phyloP scores from a whole-genome alignment of 208 protist genomes.

The Wallacemonas sp. region DNA sequence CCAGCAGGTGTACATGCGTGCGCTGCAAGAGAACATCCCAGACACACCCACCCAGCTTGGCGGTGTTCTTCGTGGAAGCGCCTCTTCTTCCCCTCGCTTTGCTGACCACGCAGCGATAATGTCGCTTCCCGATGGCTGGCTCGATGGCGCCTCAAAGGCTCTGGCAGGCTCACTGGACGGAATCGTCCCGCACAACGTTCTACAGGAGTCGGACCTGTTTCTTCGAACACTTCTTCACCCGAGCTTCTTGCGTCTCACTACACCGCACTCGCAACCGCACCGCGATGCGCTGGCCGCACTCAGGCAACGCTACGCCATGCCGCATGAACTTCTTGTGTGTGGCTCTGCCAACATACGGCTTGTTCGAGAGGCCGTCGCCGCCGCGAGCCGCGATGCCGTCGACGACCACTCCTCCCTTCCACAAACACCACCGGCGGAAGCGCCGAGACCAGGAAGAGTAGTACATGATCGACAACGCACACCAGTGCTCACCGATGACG shows the following conservation, averaged over 20 bases:
- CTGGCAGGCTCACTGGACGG: conserved; percentile 34
- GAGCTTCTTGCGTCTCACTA: conserved; percentile 32
- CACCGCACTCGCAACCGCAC: not conserved
- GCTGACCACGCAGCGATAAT: not conserved
- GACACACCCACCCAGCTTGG: not conserved
- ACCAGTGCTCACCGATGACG: not conserved
- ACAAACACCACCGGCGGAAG: too few species aligned
- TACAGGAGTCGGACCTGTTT: conserved; percentile 53
- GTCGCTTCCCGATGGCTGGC: conserved; percentile 25
- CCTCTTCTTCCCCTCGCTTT: not conserved
- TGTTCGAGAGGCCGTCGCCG: conserved; percentile 17
- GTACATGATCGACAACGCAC: too few species aligned
- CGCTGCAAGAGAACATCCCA: conserved; percentile 8
- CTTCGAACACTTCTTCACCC: conserved; percentile 77
- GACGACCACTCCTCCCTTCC: not conserved
- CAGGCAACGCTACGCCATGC: conserved; percentile 60
- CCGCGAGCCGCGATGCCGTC: not conserved
- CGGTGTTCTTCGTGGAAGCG: not conserved
- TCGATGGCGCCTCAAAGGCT: conserved; percentile 8
- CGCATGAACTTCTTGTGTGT: conserved; percentile 48
- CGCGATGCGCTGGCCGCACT: conserved; percentile 9
- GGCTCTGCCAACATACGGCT: conserved; percentile 53
- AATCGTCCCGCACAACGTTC: conserved; percentile 29
- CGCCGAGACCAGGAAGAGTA: too few species aligned
- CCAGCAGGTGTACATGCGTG: conserved; percentile 2